Percentiles rank a stretch among this genome's conserved stretches.
phyloP scores from a whole-genome alignment of 2,329 filamentous ascomycete species.

The Monilinia aucupariae region DNA sequence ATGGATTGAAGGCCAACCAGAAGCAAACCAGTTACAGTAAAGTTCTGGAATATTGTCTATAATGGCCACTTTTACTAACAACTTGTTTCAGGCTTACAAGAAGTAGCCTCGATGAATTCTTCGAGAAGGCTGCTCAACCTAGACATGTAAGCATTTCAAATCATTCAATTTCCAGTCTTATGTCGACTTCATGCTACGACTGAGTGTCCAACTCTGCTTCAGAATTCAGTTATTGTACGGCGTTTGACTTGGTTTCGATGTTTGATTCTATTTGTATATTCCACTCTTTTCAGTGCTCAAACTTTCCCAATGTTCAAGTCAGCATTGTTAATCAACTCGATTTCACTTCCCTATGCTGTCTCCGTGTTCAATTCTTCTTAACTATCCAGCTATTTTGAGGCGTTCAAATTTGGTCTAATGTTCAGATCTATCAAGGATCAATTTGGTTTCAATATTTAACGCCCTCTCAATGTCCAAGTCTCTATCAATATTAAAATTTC shows the following conservation, averaged over 20 bases:
- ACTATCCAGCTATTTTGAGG: too few relatives aligned
- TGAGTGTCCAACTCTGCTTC: background rate
- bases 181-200: background rate
- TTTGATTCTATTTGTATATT: background rate
- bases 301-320: background rate
- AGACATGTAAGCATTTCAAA: constrained; percentile 38
- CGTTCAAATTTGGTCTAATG: too few relatives aligned
- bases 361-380: too few relatives aligned
- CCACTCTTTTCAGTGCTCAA: background rate
- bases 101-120: constrained; percentile 24
- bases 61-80: background rate
- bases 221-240: background rate
- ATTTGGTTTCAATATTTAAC: background rate
- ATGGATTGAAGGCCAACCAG: constrained; percentile 42
- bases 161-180: too few relatives aligned
- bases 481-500: background rate
- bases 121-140: constrained; percentile 40
- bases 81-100: constrained; percentile 22
- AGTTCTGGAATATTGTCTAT: constrained; percentile 24
- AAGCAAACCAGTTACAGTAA: constrained; percentile 37
- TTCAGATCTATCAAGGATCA: too few relatives aligned
- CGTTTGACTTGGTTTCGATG: background rate
- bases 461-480: background rate
- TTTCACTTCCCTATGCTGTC: too few relatives aligned
- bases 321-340: too few relatives aligned